These are phyloP conservation scores for Aspergillus brunneoviolaceus DNA, from an alignment of 2,329 filamentous ascomycete species.

Conservation along the genomic window DNA sequence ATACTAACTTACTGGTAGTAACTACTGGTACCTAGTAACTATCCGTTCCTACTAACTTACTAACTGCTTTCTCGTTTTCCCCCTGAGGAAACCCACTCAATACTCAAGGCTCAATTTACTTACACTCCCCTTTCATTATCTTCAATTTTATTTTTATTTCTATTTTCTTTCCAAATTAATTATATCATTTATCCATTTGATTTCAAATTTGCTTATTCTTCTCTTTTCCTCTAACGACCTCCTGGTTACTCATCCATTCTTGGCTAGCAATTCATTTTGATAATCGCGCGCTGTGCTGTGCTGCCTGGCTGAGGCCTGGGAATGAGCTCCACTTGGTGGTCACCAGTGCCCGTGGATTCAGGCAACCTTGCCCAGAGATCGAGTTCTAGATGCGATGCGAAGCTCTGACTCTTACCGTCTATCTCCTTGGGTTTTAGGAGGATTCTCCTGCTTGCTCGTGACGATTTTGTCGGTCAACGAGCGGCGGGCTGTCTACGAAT, in stretches of 20 bases:
- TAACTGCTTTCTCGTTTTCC: neutral
- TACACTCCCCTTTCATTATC: neutral
- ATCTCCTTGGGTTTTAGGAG: neutral
- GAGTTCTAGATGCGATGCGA: conserved; percentile 3
- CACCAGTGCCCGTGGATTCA: conserved; percentile 1
- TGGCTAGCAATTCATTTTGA: neutral
- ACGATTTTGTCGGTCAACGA: conserved; percentile 4
- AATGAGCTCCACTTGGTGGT: conserved; percentile 1
- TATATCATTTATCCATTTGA: too few relatives aligned
- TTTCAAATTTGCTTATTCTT: too few relatives aligned
- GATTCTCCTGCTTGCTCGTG: neutral
- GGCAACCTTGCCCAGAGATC: conserved; percentile 5
- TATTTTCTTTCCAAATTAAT: too few relatives aligned
- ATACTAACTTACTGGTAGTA: too few relatives aligned
- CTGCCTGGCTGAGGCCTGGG: conserved; percentile 7
- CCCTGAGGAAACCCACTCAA: neutral
- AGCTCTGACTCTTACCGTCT: conserved; percentile 5
- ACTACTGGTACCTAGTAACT: too few relatives aligned
- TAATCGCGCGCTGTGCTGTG: conserved; percentile 1
- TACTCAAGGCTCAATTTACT: too few relatives aligned
- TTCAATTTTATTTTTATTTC: neutral
- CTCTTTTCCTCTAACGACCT: neutral
- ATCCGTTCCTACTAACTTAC: neutral
- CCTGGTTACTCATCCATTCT: neutral
- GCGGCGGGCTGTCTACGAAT: neutral